Percentiles rank a stretch among this genome's conserved stretches.
Conservation (phyloP, 2,329 filamentous ascomycete species). For the Ophiobolus disseminans region DNA sequence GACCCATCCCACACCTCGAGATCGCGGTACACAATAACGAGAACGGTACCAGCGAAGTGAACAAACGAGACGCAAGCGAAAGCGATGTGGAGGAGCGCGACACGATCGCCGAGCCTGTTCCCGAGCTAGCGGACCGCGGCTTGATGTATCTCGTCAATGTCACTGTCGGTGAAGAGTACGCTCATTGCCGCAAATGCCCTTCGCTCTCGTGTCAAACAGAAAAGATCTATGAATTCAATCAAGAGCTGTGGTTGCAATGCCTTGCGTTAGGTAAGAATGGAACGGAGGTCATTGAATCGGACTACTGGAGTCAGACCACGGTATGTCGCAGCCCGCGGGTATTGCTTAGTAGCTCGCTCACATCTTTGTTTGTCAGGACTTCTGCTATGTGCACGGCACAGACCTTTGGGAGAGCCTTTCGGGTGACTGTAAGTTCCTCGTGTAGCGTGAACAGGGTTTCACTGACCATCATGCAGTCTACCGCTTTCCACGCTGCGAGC, state of each 20-base stretch:
- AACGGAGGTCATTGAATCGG: slow-evolving; percentile 8
- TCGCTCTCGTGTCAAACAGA: slow-evolving; percentile 17
- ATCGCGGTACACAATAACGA: slow-evolving; percentile 25
- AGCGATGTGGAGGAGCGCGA: no score
- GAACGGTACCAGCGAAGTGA: slow-evolving; percentile 29
- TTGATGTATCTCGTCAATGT: slow-evolving; percentile 37
- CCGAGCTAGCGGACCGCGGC: slow-evolving; percentile 7
- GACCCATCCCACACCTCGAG: slow-evolving; percentile 38
- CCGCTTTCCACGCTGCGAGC: slow-evolving; percentile 29
- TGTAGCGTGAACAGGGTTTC: no score
- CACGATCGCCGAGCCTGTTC: slow-evolving; percentile 4
- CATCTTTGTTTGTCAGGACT: slow-evolving; percentile 18
- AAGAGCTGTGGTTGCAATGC: slow-evolving; percentile 38
- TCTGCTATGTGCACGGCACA: slow-evolving; percentile 35
- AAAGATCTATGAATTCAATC: slow-evolving; percentile 30
- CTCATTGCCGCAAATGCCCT: slow-evolving; percentile 31
- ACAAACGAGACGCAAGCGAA: slow-evolving; percentile 14
- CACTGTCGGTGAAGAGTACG: slow-evolving; percentile 38
- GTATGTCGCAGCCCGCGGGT: no score
- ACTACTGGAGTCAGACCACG: slow-evolving; percentile 36
- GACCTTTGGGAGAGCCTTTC: slow-evolving; percentile 37
- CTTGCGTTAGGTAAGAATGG: slow-evolving; percentile 13
- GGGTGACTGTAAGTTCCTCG: slow-evolving; percentile 33
- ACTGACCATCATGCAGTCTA: no score
- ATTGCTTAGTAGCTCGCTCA: no score